These are phyloP conservation scores for Azolla pinnata DNA, from an alignment of 75 land plant species.

Conservation along the genomic window DNA sequence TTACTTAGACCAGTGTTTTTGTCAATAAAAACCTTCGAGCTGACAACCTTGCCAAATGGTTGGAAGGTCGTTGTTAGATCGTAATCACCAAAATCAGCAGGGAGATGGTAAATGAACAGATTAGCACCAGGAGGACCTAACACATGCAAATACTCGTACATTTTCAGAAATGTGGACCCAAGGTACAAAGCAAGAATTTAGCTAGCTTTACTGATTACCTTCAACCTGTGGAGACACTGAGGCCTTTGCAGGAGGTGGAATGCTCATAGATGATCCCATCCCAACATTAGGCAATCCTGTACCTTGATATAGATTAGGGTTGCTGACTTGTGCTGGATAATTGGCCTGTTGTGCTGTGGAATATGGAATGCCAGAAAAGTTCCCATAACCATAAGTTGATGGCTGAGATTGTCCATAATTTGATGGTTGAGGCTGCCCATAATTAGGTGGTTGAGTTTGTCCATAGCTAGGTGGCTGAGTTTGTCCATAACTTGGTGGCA, in stretches of 20 bases:
- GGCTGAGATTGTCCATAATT: constrained; percentile 7
- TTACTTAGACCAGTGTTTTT: constrained; percentile 91
- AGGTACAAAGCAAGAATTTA: too few relatives aligned
- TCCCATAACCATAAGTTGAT: too few relatives aligned
- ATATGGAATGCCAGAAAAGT: constrained; percentile 51
- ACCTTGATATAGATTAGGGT: background rate
- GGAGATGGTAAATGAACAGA: constrained; percentile 94
- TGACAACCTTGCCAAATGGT: constrained; percentile 72
- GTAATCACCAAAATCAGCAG: constrained; percentile 88
- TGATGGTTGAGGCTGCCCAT: constrained; percentile 11
- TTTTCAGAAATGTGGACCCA: too few relatives aligned
- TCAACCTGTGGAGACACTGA: constrained; percentile 42
- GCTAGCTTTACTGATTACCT: too few relatives aligned
- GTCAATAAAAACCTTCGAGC: constrained; percentile 94
- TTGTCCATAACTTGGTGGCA: constrained; percentile 5
- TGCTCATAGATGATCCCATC: background rate
- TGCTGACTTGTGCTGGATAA: constrained; percentile 28
- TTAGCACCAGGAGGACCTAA: constrained; percentile 96
- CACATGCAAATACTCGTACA: background rate
- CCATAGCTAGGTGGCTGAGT: constrained; percentile 7
- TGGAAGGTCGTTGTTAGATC: constrained; percentile 77
- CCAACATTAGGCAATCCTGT: constrained; percentile 5
- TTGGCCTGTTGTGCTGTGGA: constrained; percentile 56
- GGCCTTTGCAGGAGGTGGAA: background rate
- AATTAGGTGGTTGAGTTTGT: background rate